Base-by-base conservation (phyloP, 345 rosid genomes). In the Salix arbutifolia region DNA sequence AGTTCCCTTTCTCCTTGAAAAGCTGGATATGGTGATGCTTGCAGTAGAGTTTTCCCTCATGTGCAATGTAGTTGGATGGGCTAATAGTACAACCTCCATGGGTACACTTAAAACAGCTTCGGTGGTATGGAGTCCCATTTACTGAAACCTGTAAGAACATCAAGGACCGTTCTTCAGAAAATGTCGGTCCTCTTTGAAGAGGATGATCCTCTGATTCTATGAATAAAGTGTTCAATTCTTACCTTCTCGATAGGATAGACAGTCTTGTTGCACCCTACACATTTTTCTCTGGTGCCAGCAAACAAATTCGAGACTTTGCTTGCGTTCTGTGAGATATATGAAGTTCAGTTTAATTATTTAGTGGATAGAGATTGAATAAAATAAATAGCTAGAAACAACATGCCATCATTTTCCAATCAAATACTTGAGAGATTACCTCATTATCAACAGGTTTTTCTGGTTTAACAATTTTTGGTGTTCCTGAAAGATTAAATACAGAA, bases 11-110 rank as follows among this genome's bases (percentile, higher is more conserved):
- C 77, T 79, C 90, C 85, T 79, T 90, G 86, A 90, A 82, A 60
- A 88, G 89, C 64, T 90, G 91, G 53, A 79, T 82, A 73, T 87
- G 94, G 76, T 90, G 94, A 75, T 90, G 94, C 82, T 86, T 88
- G 90, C 94, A 90, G 84, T 88, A 90, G 11, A 90, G 86, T 60
- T 84, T 86, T 23, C 91, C 91, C 60, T 90, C 88, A 68, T 87
- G 89, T 42, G 94, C 91, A 44, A 88, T 84, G 85, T 85, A 90
- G 84, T 83, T 90, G 1, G 91, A 90, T 71, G 88, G 91, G 67
- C 91, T 90, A 40, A 90, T 86, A 1, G 90, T 86, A 60, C 94
- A 90, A 0, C 94, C 91, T 76, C 90, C 94, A 79, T 82, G 78
- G 35, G 74, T 80, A 78, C 94, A 90, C 76, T 86, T 88, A 88